These are phyloP conservation scores for Yamadazyma pseudoaaseri DNA, from an alignment of 1,139 yeast genomes.

Conservation along the genomic window DNA sequence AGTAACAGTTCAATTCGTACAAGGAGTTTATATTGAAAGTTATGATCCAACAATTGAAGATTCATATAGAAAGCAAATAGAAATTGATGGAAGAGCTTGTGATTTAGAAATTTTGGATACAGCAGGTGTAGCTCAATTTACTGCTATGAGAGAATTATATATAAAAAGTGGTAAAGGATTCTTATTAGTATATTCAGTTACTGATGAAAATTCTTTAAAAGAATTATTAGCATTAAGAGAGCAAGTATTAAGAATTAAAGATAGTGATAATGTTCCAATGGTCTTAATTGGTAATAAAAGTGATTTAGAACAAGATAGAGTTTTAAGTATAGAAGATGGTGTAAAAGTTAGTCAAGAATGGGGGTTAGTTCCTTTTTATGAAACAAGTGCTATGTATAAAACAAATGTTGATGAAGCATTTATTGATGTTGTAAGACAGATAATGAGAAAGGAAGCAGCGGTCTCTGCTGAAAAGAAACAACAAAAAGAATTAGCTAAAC, in stretches of 20 bases:
- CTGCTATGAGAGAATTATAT: constrained; percentile 66
- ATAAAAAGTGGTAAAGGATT: constrained; percentile 87
- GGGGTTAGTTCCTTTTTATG: constrained; percentile 90
- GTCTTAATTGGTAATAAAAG: constrained; percentile 88
- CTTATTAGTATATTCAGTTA: constrained; percentile 83
- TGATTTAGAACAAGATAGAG: constrained; percentile 75
- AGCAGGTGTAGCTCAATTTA: constrained; percentile 54
- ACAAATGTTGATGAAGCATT: constrained; percentile 91
- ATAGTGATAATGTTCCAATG: constrained; percentile 74
- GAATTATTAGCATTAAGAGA: constrained; percentile 80
- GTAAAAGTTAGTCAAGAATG: constrained; percentile 77
- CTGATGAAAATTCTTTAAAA: constrained; percentile 81
- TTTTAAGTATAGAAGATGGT: constrained; percentile 77
- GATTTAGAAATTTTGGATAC: constrained; percentile 66
- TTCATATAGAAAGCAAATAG: constrained; percentile 88
- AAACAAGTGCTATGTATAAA: constrained; percentile 89
- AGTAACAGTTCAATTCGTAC: constrained; percentile 51
- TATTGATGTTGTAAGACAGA: constrained; percentile 83
- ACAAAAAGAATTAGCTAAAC: constrained; percentile 41
- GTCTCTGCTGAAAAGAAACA: constrained; percentile 47
- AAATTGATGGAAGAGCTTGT: constrained; percentile 88
- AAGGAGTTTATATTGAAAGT: constrained; percentile 51
- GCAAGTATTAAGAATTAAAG: constrained; percentile 88
- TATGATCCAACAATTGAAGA: constrained; percentile 56
- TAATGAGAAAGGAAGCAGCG: constrained; percentile 71